A percentile compares a stretch with the other conserved stretches of the same genome.
These are phyloP conservation scores for Globisporangium alternatum DNA, from an alignment of 352 stramenopile genomes.

Conservation along the genomic window DNA sequence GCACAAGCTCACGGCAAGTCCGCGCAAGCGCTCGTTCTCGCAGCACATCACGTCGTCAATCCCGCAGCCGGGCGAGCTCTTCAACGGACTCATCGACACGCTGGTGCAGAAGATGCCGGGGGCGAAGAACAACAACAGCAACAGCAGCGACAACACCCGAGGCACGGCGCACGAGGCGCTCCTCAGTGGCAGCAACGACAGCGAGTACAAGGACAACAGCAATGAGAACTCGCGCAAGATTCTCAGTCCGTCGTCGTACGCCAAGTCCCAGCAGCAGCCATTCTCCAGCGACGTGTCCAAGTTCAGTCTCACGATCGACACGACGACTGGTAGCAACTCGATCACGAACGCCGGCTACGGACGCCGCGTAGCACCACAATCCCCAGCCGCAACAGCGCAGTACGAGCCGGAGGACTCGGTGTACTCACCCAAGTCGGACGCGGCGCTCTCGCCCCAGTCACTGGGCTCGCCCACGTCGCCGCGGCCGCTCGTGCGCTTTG, in stretches of 20 bases:
- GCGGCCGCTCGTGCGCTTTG: conserved; percentile 51
- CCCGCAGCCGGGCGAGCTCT: conserved; percentile 54
- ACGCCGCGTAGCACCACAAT: conserved; percentile 10
- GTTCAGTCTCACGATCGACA: conserved; percentile 44
- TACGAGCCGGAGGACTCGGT: conserved; percentile 21
- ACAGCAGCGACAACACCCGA: conserved; percentile 1
- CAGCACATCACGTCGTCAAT: conserved; percentile 73
- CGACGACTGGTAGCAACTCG: conserved; percentile 18
- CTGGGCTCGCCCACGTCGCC: conserved; percentile 58
- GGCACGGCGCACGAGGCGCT: conserved; percentile 39
- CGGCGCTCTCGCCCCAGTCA: conserved; percentile 47
- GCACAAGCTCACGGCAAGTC: conserved; percentile 51
- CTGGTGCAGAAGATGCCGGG: conserved; percentile 61
- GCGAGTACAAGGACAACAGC: conserved; percentile 9
- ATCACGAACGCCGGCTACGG: conserved; percentile 1
- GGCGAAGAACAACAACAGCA: conserved; percentile 28
- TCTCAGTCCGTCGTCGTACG: background rate
- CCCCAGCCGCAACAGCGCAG: background rate
- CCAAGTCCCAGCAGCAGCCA: conserved; percentile 29
- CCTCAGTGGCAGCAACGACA: conserved; percentile 10
- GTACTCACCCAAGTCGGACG: conserved; percentile 68
- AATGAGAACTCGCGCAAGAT: conserved; percentile 6
- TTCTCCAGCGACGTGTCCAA: conserved; percentile 26
- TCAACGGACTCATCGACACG: conserved; percentile 69
- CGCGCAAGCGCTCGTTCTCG: conserved; percentile 68